These are phyloP conservation scores for Yueomyces sp. DNA, from an alignment of 805 yeast species.

Conservation along the genomic window DNA sequence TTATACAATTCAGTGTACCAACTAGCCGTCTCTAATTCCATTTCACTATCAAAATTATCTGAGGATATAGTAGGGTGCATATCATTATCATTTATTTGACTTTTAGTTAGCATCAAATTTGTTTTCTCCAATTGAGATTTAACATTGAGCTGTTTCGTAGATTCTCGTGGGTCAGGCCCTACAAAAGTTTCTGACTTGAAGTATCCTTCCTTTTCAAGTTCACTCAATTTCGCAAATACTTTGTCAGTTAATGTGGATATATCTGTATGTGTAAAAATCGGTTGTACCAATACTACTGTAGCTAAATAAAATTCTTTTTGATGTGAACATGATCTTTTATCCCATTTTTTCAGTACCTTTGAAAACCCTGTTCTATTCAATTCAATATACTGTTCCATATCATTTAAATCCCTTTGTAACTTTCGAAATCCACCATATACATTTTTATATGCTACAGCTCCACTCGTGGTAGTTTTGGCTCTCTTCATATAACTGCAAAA, in stretches of 20 bases:
- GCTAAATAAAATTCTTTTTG: constrained; percentile 85
- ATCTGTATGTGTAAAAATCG: constrained; percentile 84
- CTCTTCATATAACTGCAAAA: constrained; percentile 35
- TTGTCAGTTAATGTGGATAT: constrained; percentile 74
- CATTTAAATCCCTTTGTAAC: constrained; percentile 74
- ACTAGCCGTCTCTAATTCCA: constrained; percentile 17
- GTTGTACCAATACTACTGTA: constrained; percentile 92
- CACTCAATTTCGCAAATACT: constrained; percentile 18
- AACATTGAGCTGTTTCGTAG: background rate
- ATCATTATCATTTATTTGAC: background rate
- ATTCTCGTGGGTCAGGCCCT: background rate
- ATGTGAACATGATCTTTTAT: constrained; percentile 86
- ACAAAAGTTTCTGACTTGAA: background rate
- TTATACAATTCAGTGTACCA: constrained; percentile 23
- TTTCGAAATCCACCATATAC: constrained; percentile 81
- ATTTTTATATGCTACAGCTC: constrained; percentile 67
- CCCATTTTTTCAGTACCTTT: constrained; percentile 96
- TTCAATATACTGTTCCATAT: constrained; percentile 88
- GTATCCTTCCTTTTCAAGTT: constrained; percentile 8
- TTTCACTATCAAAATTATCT: constrained; percentile 1
- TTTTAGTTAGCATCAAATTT: background rate
- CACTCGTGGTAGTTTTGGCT: constrained; percentile 39
- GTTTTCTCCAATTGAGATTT: background rate
- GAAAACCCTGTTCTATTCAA: constrained; percentile 92
- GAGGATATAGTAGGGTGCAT: background rate